Conservation (phyloP, 768 basidiomycete genomes). For the Suillus decipiens region DNA sequence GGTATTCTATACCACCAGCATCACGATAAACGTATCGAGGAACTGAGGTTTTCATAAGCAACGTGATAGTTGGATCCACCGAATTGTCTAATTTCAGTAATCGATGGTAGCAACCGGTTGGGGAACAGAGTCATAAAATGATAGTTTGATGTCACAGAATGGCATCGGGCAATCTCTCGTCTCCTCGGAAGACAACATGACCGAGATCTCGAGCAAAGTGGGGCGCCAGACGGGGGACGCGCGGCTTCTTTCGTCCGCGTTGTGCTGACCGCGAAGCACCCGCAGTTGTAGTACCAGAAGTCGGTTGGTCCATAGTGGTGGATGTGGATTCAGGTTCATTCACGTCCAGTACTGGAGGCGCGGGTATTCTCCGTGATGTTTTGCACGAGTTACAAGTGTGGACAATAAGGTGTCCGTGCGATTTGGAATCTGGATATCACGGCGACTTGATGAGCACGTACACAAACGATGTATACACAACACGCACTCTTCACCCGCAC, state of each 20-base stretch:
- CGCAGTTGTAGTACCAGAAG: neutral
- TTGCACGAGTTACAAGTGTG: slow-evolving; percentile 64
- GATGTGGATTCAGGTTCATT: slow-evolving; percentile 4
- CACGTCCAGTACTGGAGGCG: slow-evolving; percentile 46
- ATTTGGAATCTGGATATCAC: slow-evolving; percentile 35
- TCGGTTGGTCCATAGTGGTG: neutral
- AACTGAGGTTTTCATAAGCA: neutral
- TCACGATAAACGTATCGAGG: neutral
- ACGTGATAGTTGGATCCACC: neutral
- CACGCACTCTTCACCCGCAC: slow-evolving; percentile 66
- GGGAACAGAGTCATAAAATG: neutral
- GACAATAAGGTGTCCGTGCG: slow-evolving; percentile 55
- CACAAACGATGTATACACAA: slow-evolving; percentile 4
- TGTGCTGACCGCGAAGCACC: slow-evolving; percentile 4
- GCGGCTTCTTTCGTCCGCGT: slow-evolving; percentile 18
- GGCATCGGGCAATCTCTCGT: slow-evolving; percentile 40
- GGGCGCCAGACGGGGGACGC: slow-evolving; percentile 48
- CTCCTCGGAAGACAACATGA: slow-evolving; percentile 69
- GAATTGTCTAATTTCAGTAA: neutral
- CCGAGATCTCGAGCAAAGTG: slow-evolving; percentile 64
- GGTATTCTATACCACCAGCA: neutral
- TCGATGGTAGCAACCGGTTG: neutral
- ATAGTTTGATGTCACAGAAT: neutral
- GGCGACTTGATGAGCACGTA: slow-evolving; percentile 26
- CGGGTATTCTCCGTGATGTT: slow-evolving; percentile 64